Evolutionary conservation across 148 eudicot species (phyloP), one percentile per base, ranked within the genome.

Genomic region (Bassia scoparia): DNA sequence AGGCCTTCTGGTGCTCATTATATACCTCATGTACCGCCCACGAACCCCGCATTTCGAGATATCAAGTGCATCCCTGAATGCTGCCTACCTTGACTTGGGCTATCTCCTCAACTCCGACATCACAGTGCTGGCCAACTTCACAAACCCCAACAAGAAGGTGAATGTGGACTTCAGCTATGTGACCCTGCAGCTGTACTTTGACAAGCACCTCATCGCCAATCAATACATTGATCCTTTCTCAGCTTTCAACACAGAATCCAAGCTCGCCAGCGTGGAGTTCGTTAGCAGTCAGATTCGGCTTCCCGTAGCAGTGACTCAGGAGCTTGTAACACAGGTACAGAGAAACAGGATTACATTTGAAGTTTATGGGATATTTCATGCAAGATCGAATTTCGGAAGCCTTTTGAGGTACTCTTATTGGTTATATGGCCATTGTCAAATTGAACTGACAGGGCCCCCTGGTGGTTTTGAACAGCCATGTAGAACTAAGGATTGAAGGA

Each of bases 61-160:
- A 35, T 33, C 90, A 2, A 79, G 58, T 2, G 90, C 87, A 33
- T 79, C 86, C 61, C 87, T 92, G 48, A 92, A 92, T 30, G 89
- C 90, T 4, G 91, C 87, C 58, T 92, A 89, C 71, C 87, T 92
- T n/a, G 97, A 92, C 86, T 72, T 83, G 86, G 93, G 90, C 12
- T 85, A 83, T 70, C 87, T 85, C 62, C 86, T 89, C 24, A 92
- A 92, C 49, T 90, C 89, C 0, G 97, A 92, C 60, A 59, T 88
- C 16, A 87, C 92, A 8, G 43, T 92, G 44, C 85, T 92, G 0
- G 87, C 84, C 18, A 92, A 92, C 84, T 88, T 92, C 85, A 87
- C 90, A 11, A 93, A 90, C 48, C 89, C 92, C 21, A 93, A 87
- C 82, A 79, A 76, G 34, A 93, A 89, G 67, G 90, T 87, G 30